phyloP scores from a whole-genome alignment of 306 rosid genomes.

The Canavalia gladiata region DNA sequence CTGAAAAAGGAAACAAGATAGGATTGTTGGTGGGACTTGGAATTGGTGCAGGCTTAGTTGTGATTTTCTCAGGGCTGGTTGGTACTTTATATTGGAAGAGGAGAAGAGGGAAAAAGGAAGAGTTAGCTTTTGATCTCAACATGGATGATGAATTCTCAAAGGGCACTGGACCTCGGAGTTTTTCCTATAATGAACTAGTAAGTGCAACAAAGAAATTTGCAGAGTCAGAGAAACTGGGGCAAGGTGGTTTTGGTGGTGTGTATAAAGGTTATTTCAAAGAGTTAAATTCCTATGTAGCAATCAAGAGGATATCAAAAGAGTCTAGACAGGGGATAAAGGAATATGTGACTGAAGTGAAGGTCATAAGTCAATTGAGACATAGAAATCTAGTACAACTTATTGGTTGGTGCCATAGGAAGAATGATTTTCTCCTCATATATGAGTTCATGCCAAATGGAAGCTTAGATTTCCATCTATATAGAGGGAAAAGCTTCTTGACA shows the following conservation, averaged over 20 bases:
- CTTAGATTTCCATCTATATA: slow-evolving; percentile 54
- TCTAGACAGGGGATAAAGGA: slow-evolving; percentile 54
- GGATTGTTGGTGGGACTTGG: slow-evolving; percentile 45
- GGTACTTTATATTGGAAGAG: slow-evolving; percentile 31
- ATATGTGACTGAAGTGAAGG: slow-evolving; percentile 54
- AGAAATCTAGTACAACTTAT: slow-evolving; percentile 54
- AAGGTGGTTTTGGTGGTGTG: slow-evolving; percentile 58
- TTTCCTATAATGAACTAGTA: slow-evolving; percentile 44
- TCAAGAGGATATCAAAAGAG: slow-evolving; percentile 55
- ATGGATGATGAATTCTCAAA: slow-evolving; percentile 53
- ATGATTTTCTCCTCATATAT: slow-evolving; percentile 52
- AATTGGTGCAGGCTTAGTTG: slow-evolving; percentile 25
- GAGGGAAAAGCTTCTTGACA: slow-evolving; percentile 15
- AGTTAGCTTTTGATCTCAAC: slow-evolving; percentile 31
- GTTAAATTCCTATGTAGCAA: slow-evolving; percentile 43
- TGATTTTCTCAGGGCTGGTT: slow-evolving; percentile 24
- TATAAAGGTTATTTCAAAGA: slow-evolving; percentile 54
- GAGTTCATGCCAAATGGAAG: slow-evolving; percentile 61
- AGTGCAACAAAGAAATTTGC: slow-evolving; percentile 53
- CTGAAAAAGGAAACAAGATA: not conserved
- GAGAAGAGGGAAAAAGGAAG: slow-evolving; percentile 30
- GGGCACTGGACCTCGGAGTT: slow-evolving; percentile 55
- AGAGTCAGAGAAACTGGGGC: slow-evolving; percentile 53
- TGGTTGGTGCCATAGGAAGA: slow-evolving; percentile 62
- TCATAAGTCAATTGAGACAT: slow-evolving; percentile 57